Conservation (phyloP, 306 rosid species). For the Malus asiatica region DNA sequence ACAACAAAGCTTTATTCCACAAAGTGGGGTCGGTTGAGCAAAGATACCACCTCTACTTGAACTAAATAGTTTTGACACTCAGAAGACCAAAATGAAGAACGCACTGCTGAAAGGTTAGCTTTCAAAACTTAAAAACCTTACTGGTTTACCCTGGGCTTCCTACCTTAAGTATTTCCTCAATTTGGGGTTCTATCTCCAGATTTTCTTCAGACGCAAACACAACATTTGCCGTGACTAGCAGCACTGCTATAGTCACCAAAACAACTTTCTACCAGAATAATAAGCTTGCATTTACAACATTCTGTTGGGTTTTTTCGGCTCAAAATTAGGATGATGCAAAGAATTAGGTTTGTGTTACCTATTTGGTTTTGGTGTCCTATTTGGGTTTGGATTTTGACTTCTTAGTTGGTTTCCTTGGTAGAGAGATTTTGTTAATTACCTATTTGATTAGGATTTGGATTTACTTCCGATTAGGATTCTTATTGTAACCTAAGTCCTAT, state of each 20-base stretch:
- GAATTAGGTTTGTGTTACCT: no score
- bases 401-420: no score
- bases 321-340: no score
- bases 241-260: neutral
- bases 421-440: no score
- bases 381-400: no score
- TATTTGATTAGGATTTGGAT: no score
- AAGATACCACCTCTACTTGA: neutral
- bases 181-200: neutral
- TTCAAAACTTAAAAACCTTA: neutral
- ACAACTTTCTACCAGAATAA: neutral
- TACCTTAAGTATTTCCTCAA: neutral
- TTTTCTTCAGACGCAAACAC: neutral
- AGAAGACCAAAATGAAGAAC: neutral
- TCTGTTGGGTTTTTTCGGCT: no score
- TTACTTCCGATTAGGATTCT: no score
- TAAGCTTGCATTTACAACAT: neutral
- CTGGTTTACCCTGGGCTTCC: neutral
- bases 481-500: no score
- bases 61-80: neutral
- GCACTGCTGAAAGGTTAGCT: neutral
- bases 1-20: no score
- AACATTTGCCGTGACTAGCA: neutral
- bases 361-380: no score
- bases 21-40: no score